A percentile compares a stretch with the other conserved stretches of the same genome.
Conservation (phyloP, 257 asterid genomes). For the Misopates orontium region DNA sequence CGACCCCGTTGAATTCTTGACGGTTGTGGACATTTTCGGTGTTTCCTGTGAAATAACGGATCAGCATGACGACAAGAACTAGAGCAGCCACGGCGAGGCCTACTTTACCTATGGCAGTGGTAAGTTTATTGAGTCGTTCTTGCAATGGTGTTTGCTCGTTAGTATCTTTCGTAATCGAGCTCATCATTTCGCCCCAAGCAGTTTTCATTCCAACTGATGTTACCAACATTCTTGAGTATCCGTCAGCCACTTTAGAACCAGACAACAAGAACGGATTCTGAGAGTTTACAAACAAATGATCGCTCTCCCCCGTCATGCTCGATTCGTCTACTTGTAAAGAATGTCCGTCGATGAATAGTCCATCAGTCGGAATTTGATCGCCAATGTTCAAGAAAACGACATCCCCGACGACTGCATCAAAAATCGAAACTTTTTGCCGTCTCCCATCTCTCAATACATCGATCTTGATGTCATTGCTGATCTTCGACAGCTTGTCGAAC, state of each 20-base stretch:
- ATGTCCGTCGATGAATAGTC: slow-evolving; percentile 45
- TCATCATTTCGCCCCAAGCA: slow-evolving; percentile 56
- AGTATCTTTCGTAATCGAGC: slow-evolving; percentile 34
- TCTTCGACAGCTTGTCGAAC: slow-evolving; percentile 49
- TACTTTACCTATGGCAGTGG: slow-evolving; percentile 46
- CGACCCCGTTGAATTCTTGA: slow-evolving; percentile 37
- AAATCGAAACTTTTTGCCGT: slow-evolving; percentile 38
- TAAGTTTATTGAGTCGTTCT: slow-evolving; percentile 40
- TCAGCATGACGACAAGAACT: slow-evolving; percentile 45
- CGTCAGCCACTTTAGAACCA: slow-evolving; percentile 56
- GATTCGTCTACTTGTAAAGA: slow-evolving; percentile 54
- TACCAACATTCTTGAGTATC: slow-evolving; percentile 54
- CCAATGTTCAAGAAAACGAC: slow-evolving; percentile 46
- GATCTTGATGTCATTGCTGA: slow-evolving; percentile 39
- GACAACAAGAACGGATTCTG: slow-evolving; percentile 49
- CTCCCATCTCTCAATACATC: slow-evolving; percentile 49
- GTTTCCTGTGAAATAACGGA: slow-evolving; percentile 62
- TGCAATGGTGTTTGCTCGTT: slow-evolving; percentile 56
- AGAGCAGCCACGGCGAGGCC: slow-evolving; percentile 50
- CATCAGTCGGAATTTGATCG: slow-evolving; percentile 70
- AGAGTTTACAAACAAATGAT: slow-evolving; percentile 35
- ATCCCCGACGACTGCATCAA: slow-evolving; percentile 56
- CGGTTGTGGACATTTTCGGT: slow-evolving; percentile 24
- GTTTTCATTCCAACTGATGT: slow-evolving; percentile 58
- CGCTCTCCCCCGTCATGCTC: slow-evolving; percentile 45